These are phyloP conservation scores for Globisporangium radiosum DNA, from an alignment of 352 stramenopile species.

Conservation along the genomic window DNA sequence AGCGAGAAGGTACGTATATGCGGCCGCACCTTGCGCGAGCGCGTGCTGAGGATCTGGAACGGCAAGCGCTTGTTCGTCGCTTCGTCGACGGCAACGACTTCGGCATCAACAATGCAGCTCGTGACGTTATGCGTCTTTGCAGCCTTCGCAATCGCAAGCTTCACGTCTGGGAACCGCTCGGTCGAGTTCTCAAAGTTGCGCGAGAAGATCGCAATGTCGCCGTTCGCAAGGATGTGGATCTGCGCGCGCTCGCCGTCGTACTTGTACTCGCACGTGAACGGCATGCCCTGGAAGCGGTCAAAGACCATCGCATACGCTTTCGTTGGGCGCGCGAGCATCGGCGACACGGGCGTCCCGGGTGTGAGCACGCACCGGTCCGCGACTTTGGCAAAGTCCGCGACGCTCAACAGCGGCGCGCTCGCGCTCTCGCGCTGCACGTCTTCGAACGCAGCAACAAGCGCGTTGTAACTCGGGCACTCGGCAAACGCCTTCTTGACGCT, in stretches of 20 bases:
- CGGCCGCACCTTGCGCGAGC: slow-evolving; percentile 87
- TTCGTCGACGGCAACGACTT: slow-evolving; percentile 98
- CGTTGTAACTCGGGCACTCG: slow-evolving; percentile 96
- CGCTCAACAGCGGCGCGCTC: slow-evolving; percentile 36
- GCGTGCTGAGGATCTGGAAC: slow-evolving; percentile 98
- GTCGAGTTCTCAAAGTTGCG: slow-evolving; percentile 98
- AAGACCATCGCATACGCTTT: slow-evolving; percentile 96
- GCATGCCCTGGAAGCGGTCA: slow-evolving; percentile 92
- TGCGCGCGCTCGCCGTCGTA: slow-evolving; percentile 99
- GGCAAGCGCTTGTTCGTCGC: slow-evolving; percentile 95
- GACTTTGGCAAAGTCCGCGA: slow-evolving; percentile 53
- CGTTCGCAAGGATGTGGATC: slow-evolving; percentile 87
- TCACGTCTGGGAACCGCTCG: slow-evolving; percentile 93
- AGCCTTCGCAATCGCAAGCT: slow-evolving; percentile 62
- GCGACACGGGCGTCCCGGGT: slow-evolving; percentile 95
- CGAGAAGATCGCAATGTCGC: slow-evolving; percentile 95
- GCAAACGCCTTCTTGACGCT: slow-evolving; percentile 98
- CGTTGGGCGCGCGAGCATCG: slow-evolving; percentile 98
- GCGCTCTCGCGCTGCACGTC: slow-evolving; percentile 36
- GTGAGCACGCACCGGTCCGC: slow-evolving; percentile 85
- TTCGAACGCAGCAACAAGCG: slow-evolving; percentile 88
- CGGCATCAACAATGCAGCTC: slow-evolving; percentile 96
- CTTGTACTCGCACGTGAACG: slow-evolving; percentile 99
- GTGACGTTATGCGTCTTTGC: slow-evolving; percentile 35
- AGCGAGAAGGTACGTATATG: background rate